Conservation (phyloP, 2,329 filamentous ascomycete species). For the Penicillium polonicum region DNA sequence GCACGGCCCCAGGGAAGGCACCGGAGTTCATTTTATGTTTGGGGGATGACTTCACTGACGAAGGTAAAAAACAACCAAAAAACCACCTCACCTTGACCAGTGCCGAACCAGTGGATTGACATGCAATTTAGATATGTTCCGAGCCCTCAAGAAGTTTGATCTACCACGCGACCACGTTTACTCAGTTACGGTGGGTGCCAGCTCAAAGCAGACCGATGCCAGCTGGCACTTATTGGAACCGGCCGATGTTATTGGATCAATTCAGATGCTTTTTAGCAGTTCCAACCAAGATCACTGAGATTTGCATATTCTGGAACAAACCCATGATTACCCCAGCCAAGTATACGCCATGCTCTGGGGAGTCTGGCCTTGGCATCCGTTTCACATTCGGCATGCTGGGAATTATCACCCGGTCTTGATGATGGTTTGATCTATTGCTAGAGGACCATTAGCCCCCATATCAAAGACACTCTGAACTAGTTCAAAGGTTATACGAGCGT, state of each 20-base stretch:
- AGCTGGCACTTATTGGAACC: conserved; percentile 89
- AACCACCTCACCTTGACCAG: too few species aligned
- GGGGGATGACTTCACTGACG: conserved; percentile 95
- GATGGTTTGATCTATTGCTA: neutral
- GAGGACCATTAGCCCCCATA: neutral
- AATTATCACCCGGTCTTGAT: neutral
- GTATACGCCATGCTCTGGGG: neutral
- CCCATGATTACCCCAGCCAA: neutral
- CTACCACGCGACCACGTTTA: conserved; percentile 69
- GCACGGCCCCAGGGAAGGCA: conserved; percentile 51
- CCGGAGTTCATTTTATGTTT: conserved; percentile 87
- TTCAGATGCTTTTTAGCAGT: conserved; percentile 54
- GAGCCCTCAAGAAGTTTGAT: conserved; percentile 63
- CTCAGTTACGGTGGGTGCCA: conserved; percentile 86
- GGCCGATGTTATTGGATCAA: conserved; percentile 73
- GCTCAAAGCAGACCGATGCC: conserved; percentile 86
- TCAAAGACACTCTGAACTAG: neutral
- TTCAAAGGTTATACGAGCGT: neutral
- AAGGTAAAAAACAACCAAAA: conserved; percentile 59
- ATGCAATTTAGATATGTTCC: conserved; percentile 67
- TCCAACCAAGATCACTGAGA: conserved; percentile 29
- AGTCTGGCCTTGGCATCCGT: neutral
- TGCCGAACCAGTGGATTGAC: neutral
- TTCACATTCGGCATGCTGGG: neutral
- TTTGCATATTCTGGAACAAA: neutral